Evolutionary conservation across 2,329 filamentous ascomycete species (phyloP).

Genomic region (Monosporascus sp.): DNA sequence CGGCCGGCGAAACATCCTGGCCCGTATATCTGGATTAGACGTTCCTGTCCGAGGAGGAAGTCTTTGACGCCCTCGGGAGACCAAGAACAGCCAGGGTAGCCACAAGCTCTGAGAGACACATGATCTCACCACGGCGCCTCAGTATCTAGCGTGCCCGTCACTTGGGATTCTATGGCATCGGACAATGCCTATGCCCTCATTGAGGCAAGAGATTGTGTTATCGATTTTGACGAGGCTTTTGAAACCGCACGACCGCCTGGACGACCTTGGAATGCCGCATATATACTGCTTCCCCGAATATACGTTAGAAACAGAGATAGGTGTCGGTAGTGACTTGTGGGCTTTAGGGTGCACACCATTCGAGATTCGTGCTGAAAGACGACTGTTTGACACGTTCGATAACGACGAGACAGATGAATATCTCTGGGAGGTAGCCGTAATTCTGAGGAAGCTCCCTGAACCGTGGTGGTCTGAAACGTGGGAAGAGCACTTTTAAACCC

Average conservation of each 20-base stretch:
- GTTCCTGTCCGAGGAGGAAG: slow-evolving; percentile 14
- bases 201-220: slow-evolving; percentile 5
- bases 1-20: slow-evolving; percentile 24
- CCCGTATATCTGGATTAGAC: slow-evolving; percentile 16
- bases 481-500: slow-evolving; percentile 4
- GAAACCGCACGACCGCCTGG: slow-evolving; percentile 5
- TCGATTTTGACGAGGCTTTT: slow-evolving; percentile 20
- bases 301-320: slow-evolving; percentile 15
- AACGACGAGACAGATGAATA: slow-evolving; percentile 24
- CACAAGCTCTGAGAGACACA: slow-evolving; percentile 6
- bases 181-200: slow-evolving; percentile 2
- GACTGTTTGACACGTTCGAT: slow-evolving; percentile 23
- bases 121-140: slow-evolving; percentile 11
- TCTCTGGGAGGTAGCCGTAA: slow-evolving; percentile 19
- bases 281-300: slow-evolving; percentile 25
- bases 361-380: slow-evolving; percentile 25
- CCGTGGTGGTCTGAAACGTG: slow-evolving; percentile 26
- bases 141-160: slow-evolving; percentile 16
- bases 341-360: slow-evolving; percentile 29
- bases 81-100: slow-evolving; percentile 1
- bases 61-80: slow-evolving; percentile 11
- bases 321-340: slow-evolving; percentile 24
- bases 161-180: slow-evolving; percentile 5
- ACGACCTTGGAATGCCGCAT: slow-evolving; percentile 21
- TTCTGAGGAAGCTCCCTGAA: slow-evolving; percentile 27